These are phyloP conservation scores for Candida fluviatilis DNA, from an alignment of 805 yeast species.

Conservation along the genomic window DNA sequence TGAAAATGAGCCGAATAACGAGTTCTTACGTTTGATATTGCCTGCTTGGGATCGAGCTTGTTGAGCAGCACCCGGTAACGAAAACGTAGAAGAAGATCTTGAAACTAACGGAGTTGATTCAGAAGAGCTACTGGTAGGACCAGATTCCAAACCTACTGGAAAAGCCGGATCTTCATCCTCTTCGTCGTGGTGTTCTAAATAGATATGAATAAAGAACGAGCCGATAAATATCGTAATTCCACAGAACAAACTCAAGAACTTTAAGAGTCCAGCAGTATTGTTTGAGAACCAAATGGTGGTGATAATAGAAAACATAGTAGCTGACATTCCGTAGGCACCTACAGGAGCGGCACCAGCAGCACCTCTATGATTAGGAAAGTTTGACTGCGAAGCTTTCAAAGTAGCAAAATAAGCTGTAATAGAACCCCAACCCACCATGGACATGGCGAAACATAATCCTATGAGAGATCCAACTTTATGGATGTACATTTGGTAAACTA, in stretches of 20 bases:
- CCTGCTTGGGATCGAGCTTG: background rate
- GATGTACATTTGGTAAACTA: conserved; percentile 45
- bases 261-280: conserved; percentile 51
- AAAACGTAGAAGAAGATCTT: conserved; percentile 1
- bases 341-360: conserved; percentile 68
- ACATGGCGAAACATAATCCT: conserved; percentile 46
- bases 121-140: background rate
- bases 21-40: conserved; percentile 7
- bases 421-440: conserved; percentile 61
- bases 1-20: conserved; percentile 31
- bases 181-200: conserved; percentile 25
- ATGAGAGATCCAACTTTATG: conserved; percentile 34
- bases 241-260: conserved; percentile 52
- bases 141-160: background rate
- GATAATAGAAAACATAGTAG: conserved; percentile 56
- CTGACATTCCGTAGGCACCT: conserved; percentile 67
- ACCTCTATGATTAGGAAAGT: conserved; percentile 69
- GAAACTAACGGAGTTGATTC: conserved; percentile 3
- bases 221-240: conserved; percentile 44
- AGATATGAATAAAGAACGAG: conserved; percentile 40
- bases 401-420: conserved; percentile 58
- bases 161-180: conserved; percentile 10
- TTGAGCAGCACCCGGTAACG: background rate
- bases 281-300: conserved; percentile 51
- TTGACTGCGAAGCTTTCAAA: conserved; percentile 52